Percentiles rank a stretch among this genome's conserved stretches.
These are phyloP conservation scores for Ostreobium quekettii DNA, from an alignment of 139 green algal species.

Conservation along the genomic window DNA sequence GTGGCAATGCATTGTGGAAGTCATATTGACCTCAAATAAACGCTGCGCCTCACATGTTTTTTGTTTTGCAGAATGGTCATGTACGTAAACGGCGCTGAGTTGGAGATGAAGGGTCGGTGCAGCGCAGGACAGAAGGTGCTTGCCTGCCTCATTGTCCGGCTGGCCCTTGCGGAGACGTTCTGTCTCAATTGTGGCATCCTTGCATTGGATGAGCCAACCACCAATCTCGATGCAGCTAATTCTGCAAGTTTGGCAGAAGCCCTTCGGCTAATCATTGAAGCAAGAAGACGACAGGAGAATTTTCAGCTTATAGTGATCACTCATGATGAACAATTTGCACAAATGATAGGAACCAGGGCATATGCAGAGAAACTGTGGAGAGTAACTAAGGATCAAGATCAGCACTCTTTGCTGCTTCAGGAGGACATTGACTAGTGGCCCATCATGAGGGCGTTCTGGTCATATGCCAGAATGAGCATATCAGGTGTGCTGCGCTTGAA, in stretches of 20 bases:
- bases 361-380: slow-evolving; percentile 70
- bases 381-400: slow-evolving; percentile 76
- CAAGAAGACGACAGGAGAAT: slow-evolving; percentile 74
- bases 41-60: background rate
- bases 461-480: too few relatives aligned
- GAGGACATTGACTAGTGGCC: slow-evolving; percentile 47
- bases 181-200: slow-evolving; percentile 97
- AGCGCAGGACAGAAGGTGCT: slow-evolving; percentile 95
- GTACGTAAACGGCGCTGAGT: slow-evolving; percentile 69
- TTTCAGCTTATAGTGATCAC: slow-evolving; percentile 99
- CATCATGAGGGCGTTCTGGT: too few relatives aligned
- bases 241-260: slow-evolving; percentile 7
- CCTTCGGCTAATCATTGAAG: slow-evolving; percentile 58
- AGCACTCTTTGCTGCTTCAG: slow-evolving; percentile 55
- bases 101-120: slow-evolving; percentile 98
- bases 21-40: background rate
- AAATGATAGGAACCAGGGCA: slow-evolving; percentile 56
- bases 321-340: slow-evolving; percentile 88
- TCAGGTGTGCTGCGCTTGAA: too few relatives aligned
- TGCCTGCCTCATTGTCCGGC: slow-evolving; percentile 94
- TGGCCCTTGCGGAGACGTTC: slow-evolving; percentile 96
- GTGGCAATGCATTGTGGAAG: too few relatives aligned
- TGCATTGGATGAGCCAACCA: slow-evolving; percentile 97
- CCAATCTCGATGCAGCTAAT: slow-evolving; percentile 89
- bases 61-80: slow-evolving; percentile 68